phyloP scores from a whole-genome alignment of 805 yeast genomes.

The Wickerhamomyces alni region DNA sequence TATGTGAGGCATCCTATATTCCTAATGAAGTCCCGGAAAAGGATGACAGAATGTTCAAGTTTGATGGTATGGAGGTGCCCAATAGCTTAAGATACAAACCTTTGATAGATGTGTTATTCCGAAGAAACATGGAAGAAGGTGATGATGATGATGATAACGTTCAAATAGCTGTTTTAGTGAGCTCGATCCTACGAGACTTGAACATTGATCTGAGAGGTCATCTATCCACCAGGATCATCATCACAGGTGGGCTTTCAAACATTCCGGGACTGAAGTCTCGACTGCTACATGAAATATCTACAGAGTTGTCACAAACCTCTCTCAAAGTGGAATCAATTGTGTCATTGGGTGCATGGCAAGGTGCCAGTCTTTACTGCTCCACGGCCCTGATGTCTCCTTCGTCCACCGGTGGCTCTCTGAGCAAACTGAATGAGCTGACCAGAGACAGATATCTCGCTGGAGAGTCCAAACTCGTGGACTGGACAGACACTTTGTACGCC shows the following conservation, averaged over 20 bases:
- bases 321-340: slow-evolving; percentile 5
- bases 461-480: slow-evolving; percentile 13
- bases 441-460: slow-evolving; percentile 21
- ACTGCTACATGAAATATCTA: slow-evolving; percentile 9
- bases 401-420: slow-evolving; percentile 2
- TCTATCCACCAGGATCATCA: slow-evolving; percentile 11
- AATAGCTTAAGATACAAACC: slow-evolving; percentile 7
- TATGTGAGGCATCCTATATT: slow-evolving; percentile 13
- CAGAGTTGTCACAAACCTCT: not conserved
- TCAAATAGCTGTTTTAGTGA: slow-evolving; percentile 7
- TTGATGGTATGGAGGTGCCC: slow-evolving; percentile 10
- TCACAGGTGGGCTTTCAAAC: slow-evolving; percentile 21
- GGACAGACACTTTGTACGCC: slow-evolving; percentile 15
- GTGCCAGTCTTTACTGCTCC: slow-evolving; percentile 22
- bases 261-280: slow-evolving; percentile 19
- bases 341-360: slow-evolving; percentile 21
- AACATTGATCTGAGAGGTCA: slow-evolving; percentile 14
- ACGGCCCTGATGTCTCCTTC: slow-evolving; percentile 15
- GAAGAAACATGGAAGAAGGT: too few relatives aligned
- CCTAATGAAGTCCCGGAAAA: not conserved
- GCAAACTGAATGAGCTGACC: slow-evolving; percentile 9
- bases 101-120: slow-evolving; percentile 12
- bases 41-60: slow-evolving; percentile 4
- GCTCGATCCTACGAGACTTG: not conserved
- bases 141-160: slow-evolving; percentile 13